Percentiles rank a stretch among this genome's conserved stretches.
Evolutionary conservation across 176 grass and related monocot genomes (phyloP).

Genomic region (Dactylis glomerata): DNA sequence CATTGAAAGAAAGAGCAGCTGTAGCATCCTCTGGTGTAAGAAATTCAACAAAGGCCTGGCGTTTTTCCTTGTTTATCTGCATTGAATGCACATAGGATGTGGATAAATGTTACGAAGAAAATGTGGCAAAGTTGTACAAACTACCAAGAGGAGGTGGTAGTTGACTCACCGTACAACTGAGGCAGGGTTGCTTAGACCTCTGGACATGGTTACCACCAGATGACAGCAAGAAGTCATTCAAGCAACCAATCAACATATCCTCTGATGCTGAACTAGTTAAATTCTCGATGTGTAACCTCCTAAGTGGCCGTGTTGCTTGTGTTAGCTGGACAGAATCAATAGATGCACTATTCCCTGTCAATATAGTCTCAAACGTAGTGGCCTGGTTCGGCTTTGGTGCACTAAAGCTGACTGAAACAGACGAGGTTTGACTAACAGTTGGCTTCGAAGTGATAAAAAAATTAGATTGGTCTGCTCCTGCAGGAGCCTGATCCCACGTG

Average conservation of each 20-base stretch:
- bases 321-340: conserved; percentile 83
- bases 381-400: conserved; percentile 17
- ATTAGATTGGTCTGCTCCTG: conserved; percentile 41
- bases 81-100: conserved; percentile 15
- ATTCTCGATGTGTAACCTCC: conserved; percentile 84
- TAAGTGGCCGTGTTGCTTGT: conserved; percentile 80
- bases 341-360: conserved; percentile 40
- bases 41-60: conserved; percentile 91
- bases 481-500: conserved; percentile 89
- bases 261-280: conserved; percentile 67
- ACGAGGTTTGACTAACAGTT: conserved; percentile 36
- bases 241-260: conserved; percentile 62
- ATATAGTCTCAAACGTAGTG: conserved; percentile 36
- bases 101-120: conserved; percentile 19
- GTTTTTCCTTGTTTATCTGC: conserved; percentile 96
- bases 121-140: not conserved
- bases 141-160: conserved; percentile 9
- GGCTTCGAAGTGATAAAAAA: conserved; percentile 41
- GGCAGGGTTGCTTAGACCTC: conserved; percentile 73
- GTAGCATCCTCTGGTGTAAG: conserved; percentile 97
- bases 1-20: conserved; percentile 85
- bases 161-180: conserved; percentile 74
- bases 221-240: conserved; percentile 75
- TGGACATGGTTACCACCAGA: conserved; percentile 41
- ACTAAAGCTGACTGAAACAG: conserved; percentile 30